Percentiles rank a stretch among this genome's conserved stretches.
These are phyloP conservation scores for Thuja plicata DNA, from an alignment of 83 land plant genomes.

Conservation along the genomic window DNA sequence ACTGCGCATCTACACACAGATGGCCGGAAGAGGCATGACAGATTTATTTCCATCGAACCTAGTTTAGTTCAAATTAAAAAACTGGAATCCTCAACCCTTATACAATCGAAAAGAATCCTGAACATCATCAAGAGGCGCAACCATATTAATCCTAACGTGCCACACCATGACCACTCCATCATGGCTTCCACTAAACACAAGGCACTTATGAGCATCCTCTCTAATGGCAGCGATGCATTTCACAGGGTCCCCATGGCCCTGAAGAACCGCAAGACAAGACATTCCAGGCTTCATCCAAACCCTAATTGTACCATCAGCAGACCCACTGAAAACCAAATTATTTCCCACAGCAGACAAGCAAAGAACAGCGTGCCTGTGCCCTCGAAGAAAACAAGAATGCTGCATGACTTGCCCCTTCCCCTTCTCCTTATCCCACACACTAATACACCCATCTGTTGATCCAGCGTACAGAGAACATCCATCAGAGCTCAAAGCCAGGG, in stretches of 20 bases:
- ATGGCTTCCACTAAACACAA: slow-evolving; percentile 38
- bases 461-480: slow-evolving; percentile 33
- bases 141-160: slow-evolving; percentile 12
- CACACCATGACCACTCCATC: slow-evolving; percentile 50
- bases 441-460: slow-evolving; percentile 20
- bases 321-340: slow-evolving; percentile 37
- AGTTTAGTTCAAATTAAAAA: no score
- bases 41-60: no score
- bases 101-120: no score
- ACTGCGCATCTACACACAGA: no score
- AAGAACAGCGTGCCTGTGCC: slow-evolving; percentile 35
- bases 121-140: no score
- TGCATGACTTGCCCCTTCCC: slow-evolving; percentile 15
- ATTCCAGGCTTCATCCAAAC: slow-evolving; percentile 14
- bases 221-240: neutral
- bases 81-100: no score
- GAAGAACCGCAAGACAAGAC: neutral
- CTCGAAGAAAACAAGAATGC: slow-evolving; percentile 12
- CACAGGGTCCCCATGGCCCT: neutral
- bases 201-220: slow-evolving; percentile 5
- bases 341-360: slow-evolving; percentile 24
- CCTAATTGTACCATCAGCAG: slow-evolving; percentile 36
- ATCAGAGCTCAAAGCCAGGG: slow-evolving; percentile 14
- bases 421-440: slow-evolving; percentile 23
- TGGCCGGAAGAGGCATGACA: no score